phyloP scores from a whole-genome alignment of 768 basidiomycete genomes.

The Filobasidium wieringae region DNA sequence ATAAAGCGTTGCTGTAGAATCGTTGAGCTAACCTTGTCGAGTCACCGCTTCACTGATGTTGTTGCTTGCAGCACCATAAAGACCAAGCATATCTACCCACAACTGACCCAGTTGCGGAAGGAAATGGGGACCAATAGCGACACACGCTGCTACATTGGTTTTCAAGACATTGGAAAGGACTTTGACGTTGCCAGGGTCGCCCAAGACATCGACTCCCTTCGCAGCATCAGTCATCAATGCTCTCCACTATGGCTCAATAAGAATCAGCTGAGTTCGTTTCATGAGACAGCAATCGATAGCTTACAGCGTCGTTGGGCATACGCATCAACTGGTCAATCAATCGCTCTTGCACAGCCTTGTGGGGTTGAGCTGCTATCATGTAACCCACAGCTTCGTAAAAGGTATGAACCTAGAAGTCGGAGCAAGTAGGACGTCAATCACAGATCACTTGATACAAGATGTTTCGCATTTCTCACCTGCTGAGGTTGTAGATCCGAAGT shows the following conservation, averaged over 20 bases:
- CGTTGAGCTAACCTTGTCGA: slow-evolving; percentile 51
- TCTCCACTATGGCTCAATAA: slow-evolving; percentile 60
- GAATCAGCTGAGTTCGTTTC: background rate
- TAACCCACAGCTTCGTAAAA: slow-evolving; percentile 99
- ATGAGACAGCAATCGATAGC: slow-evolving; percentile 29
- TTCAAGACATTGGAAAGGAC: slow-evolving; percentile 93
- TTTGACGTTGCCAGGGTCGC: slow-evolving; percentile 86
- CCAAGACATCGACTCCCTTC: slow-evolving; percentile 79
- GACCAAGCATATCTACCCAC: slow-evolving; percentile 93
- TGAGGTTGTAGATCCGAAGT: slow-evolving; percentile 88
- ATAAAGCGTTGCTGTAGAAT: background rate
- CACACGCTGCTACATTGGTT: slow-evolving; percentile 95
- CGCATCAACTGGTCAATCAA: slow-evolving; percentile 93
- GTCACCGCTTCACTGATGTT: slow-evolving; percentile 90
- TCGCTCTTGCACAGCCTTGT: slow-evolving; percentile 92
- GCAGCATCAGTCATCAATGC: slow-evolving; percentile 91
- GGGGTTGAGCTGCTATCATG: slow-evolving; percentile 98
- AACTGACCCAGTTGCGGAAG: slow-evolving; percentile 90
- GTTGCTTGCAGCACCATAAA: slow-evolving; percentile 93
- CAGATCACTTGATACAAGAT: background rate
- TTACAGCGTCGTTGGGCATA: slow-evolving; percentile 84
- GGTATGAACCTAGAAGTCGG: slow-evolving; percentile 58
- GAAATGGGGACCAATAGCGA: slow-evolving; percentile 93
- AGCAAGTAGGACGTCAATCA: slow-evolving; percentile 5
- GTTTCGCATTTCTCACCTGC: slow-evolving; percentile 44